Evolutionary conservation across 176 grass and related monocot species (phyloP), one percentile per base, ranked within the genome.

Genomic region (Thalia dealbata): DNA sequence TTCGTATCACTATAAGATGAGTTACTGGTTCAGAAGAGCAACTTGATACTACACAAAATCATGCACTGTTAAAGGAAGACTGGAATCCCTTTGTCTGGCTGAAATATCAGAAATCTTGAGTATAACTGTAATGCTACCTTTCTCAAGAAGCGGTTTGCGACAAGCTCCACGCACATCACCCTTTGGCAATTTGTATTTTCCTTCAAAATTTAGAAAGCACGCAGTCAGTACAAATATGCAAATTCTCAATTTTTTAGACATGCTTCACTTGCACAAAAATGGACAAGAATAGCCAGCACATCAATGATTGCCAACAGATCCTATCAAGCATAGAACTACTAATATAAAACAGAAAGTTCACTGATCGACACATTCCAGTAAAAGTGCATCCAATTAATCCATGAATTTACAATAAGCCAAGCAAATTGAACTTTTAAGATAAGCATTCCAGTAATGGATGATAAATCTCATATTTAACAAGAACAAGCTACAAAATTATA

Each of bases 101-200:
- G 21, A 12, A 68, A 12, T 18, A 13, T 11, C 18, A 41, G 19
- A 68, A 22, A 1, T 32, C 35, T 3, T 10, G 14, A 63, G 23
- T 6, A 35, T 38, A 66, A 65, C 3, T 7, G 23, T 7, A 50
- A 16, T 4, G 13, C 70, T 91, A 96, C 92, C 92, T 96, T 96
- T 64, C 92, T 89, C 23, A 96, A 80, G 78, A 96, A 96, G 18
- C 92, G 79, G 69, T 96, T 89, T 0, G 86, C 89, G 26, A 96
- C 89, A 68, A 96, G 81, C 72, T 96, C 89, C 54, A 96, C 55
- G 0, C 92, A 96, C 84, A 96, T 84, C 61, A 88, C 89, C 26
- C 41, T 84, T 27, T 24, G 56, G 52, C 64, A 58, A 80, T 78
- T 72, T 72, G 65, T 64, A 76, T 52, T 74, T 68, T 76, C 71